Evolutionary conservation across 2,329 filamentous ascomycete genomes (phyloP).

Genomic region (Aspergillus pseudoterreus): DNA sequence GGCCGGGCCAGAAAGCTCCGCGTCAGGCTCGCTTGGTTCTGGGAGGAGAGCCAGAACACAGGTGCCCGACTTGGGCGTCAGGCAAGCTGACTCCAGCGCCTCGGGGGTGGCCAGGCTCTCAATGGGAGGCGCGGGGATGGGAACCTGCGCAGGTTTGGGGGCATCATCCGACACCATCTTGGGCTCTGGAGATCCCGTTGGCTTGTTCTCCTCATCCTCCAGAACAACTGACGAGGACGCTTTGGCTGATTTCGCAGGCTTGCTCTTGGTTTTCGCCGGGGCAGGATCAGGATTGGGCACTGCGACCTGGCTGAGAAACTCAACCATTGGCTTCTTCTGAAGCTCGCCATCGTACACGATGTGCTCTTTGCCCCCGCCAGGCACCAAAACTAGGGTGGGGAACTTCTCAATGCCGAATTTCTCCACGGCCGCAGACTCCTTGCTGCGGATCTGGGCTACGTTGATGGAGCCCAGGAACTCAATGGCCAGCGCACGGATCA

Average conservation of each 20-base stretch:
- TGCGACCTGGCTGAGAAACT: conserved; percentile 77
- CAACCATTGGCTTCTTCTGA: conserved; percentile 76
- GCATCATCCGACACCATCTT: conserved; percentile 39
- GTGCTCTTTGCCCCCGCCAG: conserved; percentile 64
- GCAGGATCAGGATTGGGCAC: conserved; percentile 75
- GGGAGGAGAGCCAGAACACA: conserved; percentile 77
- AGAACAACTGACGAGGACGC: conserved; percentile 40
- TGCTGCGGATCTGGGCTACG: conserved; percentile 79
- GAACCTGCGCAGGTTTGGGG: conserved; percentile 44
- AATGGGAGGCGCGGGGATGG: conserved; percentile 60
- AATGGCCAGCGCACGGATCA: conserved; percentile 80
- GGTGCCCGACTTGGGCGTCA: conserved; percentile 71
- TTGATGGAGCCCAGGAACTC: conserved; percentile 80
- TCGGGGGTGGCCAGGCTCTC: conserved; percentile 60
- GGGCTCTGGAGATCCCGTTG: conserved; percentile 55
- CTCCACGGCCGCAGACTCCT: conserved; percentile 68
- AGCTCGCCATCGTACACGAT: conserved; percentile 77
- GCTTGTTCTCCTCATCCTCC: conserved; percentile 23
- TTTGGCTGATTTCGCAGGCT: conserved; percentile 32
- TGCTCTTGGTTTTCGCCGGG: conserved; percentile 32
- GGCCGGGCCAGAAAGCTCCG: conserved; percentile 41
- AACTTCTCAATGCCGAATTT: conserved; percentile 74
- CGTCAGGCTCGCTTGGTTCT: conserved; percentile 47
- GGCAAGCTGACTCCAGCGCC: conserved; percentile 66
- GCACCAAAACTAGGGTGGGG: conserved; percentile 76